These are phyloP conservation scores for Suillus paluster DNA, from an alignment of 768 basidiomycete species.

Conservation along the genomic window DNA sequence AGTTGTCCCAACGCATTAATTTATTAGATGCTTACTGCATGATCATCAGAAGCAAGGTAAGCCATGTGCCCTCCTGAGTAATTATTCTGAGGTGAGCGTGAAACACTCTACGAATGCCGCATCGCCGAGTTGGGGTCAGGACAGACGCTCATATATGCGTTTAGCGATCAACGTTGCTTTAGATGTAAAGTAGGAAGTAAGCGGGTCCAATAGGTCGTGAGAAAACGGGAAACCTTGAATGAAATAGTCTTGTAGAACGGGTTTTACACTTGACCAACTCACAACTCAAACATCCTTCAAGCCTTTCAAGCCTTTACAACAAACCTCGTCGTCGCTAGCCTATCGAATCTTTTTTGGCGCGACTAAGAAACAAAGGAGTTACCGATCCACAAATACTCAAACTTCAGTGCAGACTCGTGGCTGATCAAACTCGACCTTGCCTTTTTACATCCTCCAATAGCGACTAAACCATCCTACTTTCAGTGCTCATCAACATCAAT, in stretches of 20 bases:
- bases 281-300: slow-evolving; percentile 32
- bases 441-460: slow-evolving; percentile 17
- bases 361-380: slow-evolving; percentile 14
- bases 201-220: slow-evolving; percentile 22
- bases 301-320: slow-evolving; percentile 18
- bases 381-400: slow-evolving; percentile 15
- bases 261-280: slow-evolving; percentile 30
- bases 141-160: too few relatives aligned
- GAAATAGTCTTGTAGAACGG: slow-evolving; percentile 21
- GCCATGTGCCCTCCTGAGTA: too few relatives aligned
- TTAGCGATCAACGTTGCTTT: too few relatives aligned
- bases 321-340: slow-evolving; percentile 15
- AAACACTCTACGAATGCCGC: too few relatives aligned
- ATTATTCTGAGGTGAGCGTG: too few relatives aligned
- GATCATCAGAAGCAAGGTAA: too few relatives aligned
- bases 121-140: too few relatives aligned
- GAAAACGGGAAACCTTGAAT: slow-evolving; percentile 33
- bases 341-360: slow-evolving; percentile 15
- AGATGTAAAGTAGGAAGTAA: background rate
- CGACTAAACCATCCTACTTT: slow-evolving; percentile 12
- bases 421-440: slow-evolving; percentile 18
- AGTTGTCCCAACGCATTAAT: too few relatives aligned
- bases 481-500: slow-evolving; percentile 13
- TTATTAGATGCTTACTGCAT: too few relatives aligned
- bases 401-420: slow-evolving; percentile 27